Evolutionary conservation across 129 eudicot genomes (phyloP).

Genomic region (Heracleum sosnowskyi): DNA sequence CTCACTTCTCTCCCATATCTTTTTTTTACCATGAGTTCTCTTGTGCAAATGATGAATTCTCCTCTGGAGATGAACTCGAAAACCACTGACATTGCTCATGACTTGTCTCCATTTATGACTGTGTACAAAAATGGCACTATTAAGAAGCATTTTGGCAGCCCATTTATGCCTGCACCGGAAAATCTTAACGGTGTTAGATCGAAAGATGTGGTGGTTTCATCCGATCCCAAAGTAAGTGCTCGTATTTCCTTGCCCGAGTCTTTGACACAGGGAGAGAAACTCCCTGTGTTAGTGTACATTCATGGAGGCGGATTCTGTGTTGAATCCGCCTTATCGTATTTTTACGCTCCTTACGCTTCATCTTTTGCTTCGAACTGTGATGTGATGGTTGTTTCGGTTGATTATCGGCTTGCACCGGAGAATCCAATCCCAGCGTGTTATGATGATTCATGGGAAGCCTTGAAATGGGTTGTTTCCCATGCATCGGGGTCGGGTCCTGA

Average conservation of each 20-base stretch:
- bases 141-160: neutral
- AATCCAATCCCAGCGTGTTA: constrained; percentile 28
- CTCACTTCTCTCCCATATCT: neutral
- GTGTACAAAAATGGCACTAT: constrained; percentile 34
- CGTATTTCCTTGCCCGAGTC: constrained; percentile 35
- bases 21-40: neutral
- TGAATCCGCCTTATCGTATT: constrained; percentile 30
- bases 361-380: constrained; percentile 24
- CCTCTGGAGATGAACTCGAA: neutral
- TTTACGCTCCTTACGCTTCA: constrained; percentile 25
- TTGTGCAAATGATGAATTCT: neutral
- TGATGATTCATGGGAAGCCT: constrained; percentile 47
- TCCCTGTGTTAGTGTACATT: constrained; percentile 42
- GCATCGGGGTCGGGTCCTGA: constrained; percentile 30
- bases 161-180: constrained; percentile 22
- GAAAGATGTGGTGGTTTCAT: constrained; percentile 30
- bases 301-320: constrained; percentile 56
- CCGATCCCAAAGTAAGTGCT: constrained; percentile 21
- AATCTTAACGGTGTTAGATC: constrained; percentile 27
- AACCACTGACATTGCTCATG: neutral
- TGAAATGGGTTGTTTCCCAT: constrained; percentile 45
- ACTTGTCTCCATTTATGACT: constrained; percentile 19
- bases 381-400: constrained; percentile 34
- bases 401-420: constrained; percentile 47
- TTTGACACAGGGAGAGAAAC: constrained; percentile 19